These are phyloP conservation scores for Fraxinus baroniana DNA, from an alignment of 305 asterid genomes.

Conservation along the genomic window DNA sequence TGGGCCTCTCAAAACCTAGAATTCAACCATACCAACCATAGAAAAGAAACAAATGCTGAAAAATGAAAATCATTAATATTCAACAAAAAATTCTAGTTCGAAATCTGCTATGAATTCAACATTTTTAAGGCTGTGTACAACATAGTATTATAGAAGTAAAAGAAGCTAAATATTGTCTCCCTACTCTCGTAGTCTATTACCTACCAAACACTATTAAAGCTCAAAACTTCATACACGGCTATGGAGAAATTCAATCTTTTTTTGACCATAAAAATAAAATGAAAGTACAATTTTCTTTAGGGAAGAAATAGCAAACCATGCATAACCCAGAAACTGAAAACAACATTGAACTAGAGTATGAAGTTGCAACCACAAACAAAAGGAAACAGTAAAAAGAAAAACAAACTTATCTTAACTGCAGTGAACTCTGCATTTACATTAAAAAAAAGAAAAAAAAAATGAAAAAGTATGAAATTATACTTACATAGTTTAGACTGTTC, in stretches of 20 bases:
- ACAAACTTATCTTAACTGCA: neutral
- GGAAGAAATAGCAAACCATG: slow-evolving; percentile 24
- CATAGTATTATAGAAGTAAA: neutral
- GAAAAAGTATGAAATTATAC: slow-evolving; percentile 15
- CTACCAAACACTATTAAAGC: neutral
- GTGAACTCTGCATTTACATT: neutral
- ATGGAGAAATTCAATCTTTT: slow-evolving; percentile 6
- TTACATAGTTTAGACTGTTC: slow-evolving; percentile 26
- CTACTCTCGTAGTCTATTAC: neutral
- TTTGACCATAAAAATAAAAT: slow-evolving; percentile 3
- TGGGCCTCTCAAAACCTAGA: neutral
- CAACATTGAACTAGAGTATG: neutral
- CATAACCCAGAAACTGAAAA: slow-evolving; percentile 15
- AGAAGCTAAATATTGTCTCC: neutral
- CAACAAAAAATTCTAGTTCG: neutral
- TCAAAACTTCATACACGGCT: neutral
- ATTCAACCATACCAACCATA: slow-evolving; percentile 15
- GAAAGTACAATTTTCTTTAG: neutral
- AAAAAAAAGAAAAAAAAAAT: neutral
- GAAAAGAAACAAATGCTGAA: slow-evolving; percentile 2
- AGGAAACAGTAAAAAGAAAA: slow-evolving; percentile 1
- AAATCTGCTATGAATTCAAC: neutral
- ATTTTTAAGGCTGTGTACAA: neutral
- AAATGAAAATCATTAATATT: neutral
- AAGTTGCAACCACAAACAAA: slow-evolving; percentile 10